Evolutionary conservation across 129 eudicot species (phyloP), one percentile per base, ranked within the genome.

Genomic region (Pittosporum tobira): DNA sequence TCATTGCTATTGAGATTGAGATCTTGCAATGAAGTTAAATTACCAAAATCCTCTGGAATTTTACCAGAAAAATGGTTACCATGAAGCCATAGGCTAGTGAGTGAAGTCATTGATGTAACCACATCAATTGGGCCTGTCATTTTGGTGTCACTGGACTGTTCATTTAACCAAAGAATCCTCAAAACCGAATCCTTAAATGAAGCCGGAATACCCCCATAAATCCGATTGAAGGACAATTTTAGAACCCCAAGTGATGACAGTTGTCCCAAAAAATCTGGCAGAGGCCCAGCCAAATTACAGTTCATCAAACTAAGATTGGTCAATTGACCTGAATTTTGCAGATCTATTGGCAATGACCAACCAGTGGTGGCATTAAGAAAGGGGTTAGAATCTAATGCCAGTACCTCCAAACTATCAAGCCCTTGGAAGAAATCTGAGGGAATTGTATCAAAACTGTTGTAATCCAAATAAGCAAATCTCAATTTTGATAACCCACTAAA

Each of bases 61-160:
- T 71, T 69, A 67, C 99, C 99, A 51, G 91, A 83, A 73, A 93
- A 93, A 24, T 57, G 64, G 69, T 93, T 93, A 57, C 88, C 89
- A 65, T 93, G 96, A 59, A 93, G 99, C 96, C 96, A 93, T 38
- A 83, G 73, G 64, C 83, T 84, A 37, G 85, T 67, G 55, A 87
- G 70, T 25, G 94, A 86, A 29, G 40, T 70, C 99, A 93, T 93
- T 7, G 83, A 71, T n/a, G 75, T 64, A 49, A 87, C 63, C 1
- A 93, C 74, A 36, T 73, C 86, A 54, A 87, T 74, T 18, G 84
- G 72, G 9, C 99, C 99, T 2, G 70, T 75, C 73, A 93, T 58
- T 6, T 80, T 44, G 58, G 55, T n/a, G n/a, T n/a, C n/a, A n/a
- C 71, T 71, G 65, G 82, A 42, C 61, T 87, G 99, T 1, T 63